phyloP scores from a whole-genome alignment of 345 rosid genomes.

The Aquilaria malaccensis region DNA sequence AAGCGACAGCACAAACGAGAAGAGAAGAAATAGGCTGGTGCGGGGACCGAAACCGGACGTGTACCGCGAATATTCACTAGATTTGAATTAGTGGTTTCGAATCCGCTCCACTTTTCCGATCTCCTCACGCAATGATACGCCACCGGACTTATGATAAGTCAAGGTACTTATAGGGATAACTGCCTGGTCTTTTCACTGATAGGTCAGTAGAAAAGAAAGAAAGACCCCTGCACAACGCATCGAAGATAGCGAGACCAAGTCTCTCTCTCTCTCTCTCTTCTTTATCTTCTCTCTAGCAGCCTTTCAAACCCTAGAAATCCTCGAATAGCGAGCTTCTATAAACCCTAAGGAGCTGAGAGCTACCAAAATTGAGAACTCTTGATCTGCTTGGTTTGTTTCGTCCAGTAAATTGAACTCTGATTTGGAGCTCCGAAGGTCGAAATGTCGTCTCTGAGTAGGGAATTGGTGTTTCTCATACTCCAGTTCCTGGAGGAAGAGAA shows the following conservation, averaged over 20 bases:
- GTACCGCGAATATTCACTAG: conserved; percentile 52
- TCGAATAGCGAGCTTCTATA: conserved; percentile 23
- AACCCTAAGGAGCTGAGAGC: conserved; percentile 4
- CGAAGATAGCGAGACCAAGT: conserved; percentile 82
- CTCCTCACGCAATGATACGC: conserved; percentile 22
- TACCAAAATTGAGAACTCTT: conserved; percentile 1
- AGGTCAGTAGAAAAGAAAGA: conserved; percentile 32
- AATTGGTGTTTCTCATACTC: conserved; percentile 85
- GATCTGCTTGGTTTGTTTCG: neutral
- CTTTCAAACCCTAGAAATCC: conserved; percentile 76
- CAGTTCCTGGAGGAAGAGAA: conserved; percentile 95
- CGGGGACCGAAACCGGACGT: conserved; percentile 55
- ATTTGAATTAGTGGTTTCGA: conserved; percentile 58
- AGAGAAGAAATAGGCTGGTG: conserved; percentile 1
- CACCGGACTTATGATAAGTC: fast-evolving
- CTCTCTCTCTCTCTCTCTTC: conserved; percentile 21
- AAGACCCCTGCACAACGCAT: conserved; percentile 61
- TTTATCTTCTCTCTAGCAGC: conserved; percentile 40
- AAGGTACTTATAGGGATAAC: fast-evolving
- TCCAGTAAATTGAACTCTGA: conserved; percentile 15
- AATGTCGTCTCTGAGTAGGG: conserved; percentile 84
- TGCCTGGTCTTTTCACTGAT: fast-evolving
- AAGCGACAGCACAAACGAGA: conserved; percentile 27
- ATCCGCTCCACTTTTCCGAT: conserved; percentile 38
- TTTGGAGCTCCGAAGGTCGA: conserved; percentile 11